Conservation (phyloP, 495 filamentous ascomycete species). For the Geopyxis carbonaria region DNA sequence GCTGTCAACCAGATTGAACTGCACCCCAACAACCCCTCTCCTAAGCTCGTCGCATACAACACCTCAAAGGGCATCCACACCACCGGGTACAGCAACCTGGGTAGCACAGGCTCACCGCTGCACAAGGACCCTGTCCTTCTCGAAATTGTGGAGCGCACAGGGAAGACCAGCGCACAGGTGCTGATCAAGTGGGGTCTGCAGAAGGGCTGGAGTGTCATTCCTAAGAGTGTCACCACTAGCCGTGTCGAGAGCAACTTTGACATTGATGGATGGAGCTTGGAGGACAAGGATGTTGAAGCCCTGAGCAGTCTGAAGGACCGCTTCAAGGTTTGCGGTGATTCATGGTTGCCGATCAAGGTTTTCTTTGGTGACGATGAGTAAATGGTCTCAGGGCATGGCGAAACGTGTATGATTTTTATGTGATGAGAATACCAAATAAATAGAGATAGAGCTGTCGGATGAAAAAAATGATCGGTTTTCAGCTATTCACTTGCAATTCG, state of each 20-base stretch:
- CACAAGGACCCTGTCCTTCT: slow-evolving; percentile 43
- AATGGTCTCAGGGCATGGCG: slow-evolving; percentile 9
- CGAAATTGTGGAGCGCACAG: slow-evolving; percentile 45
- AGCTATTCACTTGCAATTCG: no score
- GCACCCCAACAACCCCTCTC: slow-evolving; percentile 66
- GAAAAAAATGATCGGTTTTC: no score
- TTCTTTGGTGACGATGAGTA: slow-evolving; percentile 81
- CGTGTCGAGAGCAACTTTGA: slow-evolving; percentile 49
- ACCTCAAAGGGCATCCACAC: slow-evolving; percentile 49
- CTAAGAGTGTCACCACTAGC: slow-evolving; percentile 46
- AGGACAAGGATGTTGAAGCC: slow-evolving; percentile 44
- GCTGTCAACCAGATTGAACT: slow-evolving; percentile 85
- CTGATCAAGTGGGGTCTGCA: slow-evolving; percentile 52
- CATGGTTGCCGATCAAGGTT: slow-evolving; percentile 58
- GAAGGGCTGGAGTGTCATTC: slow-evolving; percentile 57
- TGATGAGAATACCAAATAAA: no score
- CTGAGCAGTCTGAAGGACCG: slow-evolving; percentile 47
- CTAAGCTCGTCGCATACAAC: slow-evolving; percentile 62
- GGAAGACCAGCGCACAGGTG: slow-evolving; percentile 49
- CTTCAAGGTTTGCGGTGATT: slow-evolving; percentile 57
- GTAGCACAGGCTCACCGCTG: slow-evolving; percentile 37
- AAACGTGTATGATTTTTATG: no score
- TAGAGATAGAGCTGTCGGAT: no score
- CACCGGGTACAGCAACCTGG: slow-evolving; percentile 52
- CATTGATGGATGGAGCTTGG: slow-evolving; percentile 49